These are phyloP conservation scores for Solanum clarkiae DNA, from an alignment of 257 asterid species.

Conservation along the genomic window DNA sequence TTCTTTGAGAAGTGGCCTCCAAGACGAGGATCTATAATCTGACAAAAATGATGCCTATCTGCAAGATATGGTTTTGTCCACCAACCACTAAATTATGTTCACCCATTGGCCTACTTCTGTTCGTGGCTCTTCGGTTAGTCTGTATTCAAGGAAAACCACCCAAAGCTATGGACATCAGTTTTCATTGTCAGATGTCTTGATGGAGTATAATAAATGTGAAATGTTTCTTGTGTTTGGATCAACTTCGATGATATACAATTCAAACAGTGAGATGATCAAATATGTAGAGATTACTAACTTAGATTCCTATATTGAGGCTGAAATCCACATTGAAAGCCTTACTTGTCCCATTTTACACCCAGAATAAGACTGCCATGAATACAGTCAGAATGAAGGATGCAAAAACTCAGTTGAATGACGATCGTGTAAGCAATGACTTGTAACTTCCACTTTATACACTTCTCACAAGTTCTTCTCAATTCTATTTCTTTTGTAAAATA, in stretches of 20 bases:
- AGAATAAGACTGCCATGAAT: not conserved
- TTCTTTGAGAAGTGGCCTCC: too few relatives aligned
- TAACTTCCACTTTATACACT: not conserved
- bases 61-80: slow-evolving; percentile 55
- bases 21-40: too few relatives aligned
- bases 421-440: not conserved
- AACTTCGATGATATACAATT: slow-evolving; percentile 16
- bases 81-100: slow-evolving; percentile 66
- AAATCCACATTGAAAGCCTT: slow-evolving; percentile 23
- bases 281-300: slow-evolving; percentile 7
- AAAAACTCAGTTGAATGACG: not conserved
- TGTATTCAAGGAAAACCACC: too few relatives aligned
- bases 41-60: slow-evolving; percentile 44
- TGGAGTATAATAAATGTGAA: too few relatives aligned
- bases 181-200: too few relatives aligned
- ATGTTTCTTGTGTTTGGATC: slow-evolving; percentile 8
- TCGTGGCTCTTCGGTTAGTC: too few relatives aligned
- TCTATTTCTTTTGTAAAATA: not conserved
- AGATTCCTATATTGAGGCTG: not conserved
- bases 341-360: not conserved
- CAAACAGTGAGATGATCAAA: slow-evolving; percentile 10
- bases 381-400: not conserved
- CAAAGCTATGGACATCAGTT: too few relatives aligned
- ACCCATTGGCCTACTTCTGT: slow-evolving; percentile 17
- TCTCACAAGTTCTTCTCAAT: not conserved